Base-by-base conservation (phyloP, 1,139 yeast species). In the Saccharomyces hybrid region DNA sequence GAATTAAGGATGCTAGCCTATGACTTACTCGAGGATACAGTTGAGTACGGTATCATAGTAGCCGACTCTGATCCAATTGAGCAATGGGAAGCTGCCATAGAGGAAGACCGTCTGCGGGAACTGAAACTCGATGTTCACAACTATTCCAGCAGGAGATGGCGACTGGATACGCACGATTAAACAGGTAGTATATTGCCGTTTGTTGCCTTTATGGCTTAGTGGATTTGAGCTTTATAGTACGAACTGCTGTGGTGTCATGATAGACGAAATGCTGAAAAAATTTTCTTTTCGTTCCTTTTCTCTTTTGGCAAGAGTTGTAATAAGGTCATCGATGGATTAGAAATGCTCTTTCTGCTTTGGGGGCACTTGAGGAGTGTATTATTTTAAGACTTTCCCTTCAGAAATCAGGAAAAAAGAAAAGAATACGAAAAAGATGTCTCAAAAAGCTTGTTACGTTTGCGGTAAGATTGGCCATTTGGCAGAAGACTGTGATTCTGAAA, bases 401-500 rank as follows among this genome's bases (percentile, higher is more conserved):
- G 13, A 14, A 46, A 41, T n/a, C 47, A 46, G 26, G 28, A 16
- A 49, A 47, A 23, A 25, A 27, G 46, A 50, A 27, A 47, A 50
- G 42, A 53, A 32, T 28, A 52, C 23, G 26, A 38, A 16, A 38
- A 51, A 55, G 50, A 68, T 81, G 72, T 85, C 83, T 76, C 89
- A 88, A 75, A 85, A 86, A 81, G 85, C 90, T 63, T 86, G 95
- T 78, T 86, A 82, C 80, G 88, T 88, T 74, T 90, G 96, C 76
- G 96, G 96, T 68, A 88, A 88, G 76, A 80, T 86, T 63, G 96
- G 96, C 64, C 96, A 89, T 77, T 80, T 88, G 68, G 96, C 96
- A 60, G 95, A 86, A 70, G 84, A 81, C 70, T 89, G 96, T 74
- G 81, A 83, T 63, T 88, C 87, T 73, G 79, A 84, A 58, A 84